Evolutionary conservation across 2,329 filamentous ascomycete species (phyloP), one percentile per base, ranked within the genome.

Genomic region (Arthroderma uncinatum): DNA sequence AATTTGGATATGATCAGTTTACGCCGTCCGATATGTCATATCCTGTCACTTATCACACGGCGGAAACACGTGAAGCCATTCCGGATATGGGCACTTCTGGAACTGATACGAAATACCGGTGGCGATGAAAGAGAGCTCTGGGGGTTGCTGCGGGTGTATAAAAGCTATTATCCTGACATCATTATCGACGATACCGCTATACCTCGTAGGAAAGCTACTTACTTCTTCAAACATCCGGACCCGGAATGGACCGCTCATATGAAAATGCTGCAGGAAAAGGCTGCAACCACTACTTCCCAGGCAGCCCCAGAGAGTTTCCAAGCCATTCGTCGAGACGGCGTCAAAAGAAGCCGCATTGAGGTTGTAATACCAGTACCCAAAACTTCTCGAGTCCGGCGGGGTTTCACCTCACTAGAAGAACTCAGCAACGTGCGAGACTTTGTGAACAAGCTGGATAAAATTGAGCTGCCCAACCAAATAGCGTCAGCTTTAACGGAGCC

Each of bases 121-220:
- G 85, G 84, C 16, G 86, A 87, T 65, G 89, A 95, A 57, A 85
- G 85, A 53, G 80, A 83, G 54, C 74, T 95, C 36, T 78, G 86
- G 37, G 87, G 87, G 2, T 76, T 95, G 16, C 74, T 94, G 53
- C 81, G 86, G 57, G 82, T 92, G n/a, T 94, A 85, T 74, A 93
- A 93, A 67, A 89, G 92, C 68, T 94, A 92, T 70, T 94, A 92
- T 65, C 89, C 89, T 0, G 89, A 95, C 68, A 88, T 94, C 56
- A 88, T 94, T 59, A 80, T 92, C 12, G 87, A 85, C 21, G 85
- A 86, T 61, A 76, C 81, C 2, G 79, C 82, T 30, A 76, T 65
- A 19, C 61, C 66, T 37, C 67, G 65, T 21, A 65, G 66, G 60
- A 64, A 57, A 48, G 59, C 67, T 67, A 71, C 63, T 57, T 69